Percentiles rank a stretch among this genome's conserved stretches.
These are phyloP conservation scores for Chenopodium formosanum DNA, from an alignment of 148 eudicot species.

Conservation along the genomic window DNA sequence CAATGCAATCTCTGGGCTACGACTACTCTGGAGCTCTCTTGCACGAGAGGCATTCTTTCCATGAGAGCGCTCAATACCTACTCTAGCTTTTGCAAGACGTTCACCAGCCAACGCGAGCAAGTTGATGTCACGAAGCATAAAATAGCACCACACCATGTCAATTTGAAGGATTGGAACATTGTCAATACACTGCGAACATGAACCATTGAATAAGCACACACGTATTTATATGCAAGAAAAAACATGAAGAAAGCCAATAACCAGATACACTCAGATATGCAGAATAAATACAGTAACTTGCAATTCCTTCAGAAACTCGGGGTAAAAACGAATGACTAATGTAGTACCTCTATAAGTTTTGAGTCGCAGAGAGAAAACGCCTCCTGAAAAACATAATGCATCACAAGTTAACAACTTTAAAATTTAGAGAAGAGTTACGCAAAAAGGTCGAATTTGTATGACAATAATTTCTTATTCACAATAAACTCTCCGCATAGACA, in stretches of 20 bases:
- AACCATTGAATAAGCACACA: neutral
- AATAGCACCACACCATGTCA: constrained; percentile 97
- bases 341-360: constrained; percentile 62
- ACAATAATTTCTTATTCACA: neutral
- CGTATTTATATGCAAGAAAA: neutral
- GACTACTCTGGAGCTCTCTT: constrained; percentile 68
- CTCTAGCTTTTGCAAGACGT: constrained; percentile 82
- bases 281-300: neutral
- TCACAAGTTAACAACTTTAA: neutral
- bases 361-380: constrained; percentile 80
- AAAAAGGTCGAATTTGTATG: neutral
- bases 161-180: constrained; percentile 88
- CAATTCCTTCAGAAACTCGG: neutral
- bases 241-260: neutral
- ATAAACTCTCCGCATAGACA: neutral
- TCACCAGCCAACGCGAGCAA: constrained; percentile 80
- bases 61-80: constrained; percentile 74
- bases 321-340: neutral
- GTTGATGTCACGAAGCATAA: constrained; percentile 87
- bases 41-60: constrained; percentile 85
- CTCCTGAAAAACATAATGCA: constrained; percentile 42
- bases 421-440: neutral
- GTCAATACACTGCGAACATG: constrained; percentile 57
- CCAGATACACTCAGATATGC: neutral
- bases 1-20: constrained; percentile 82